These are phyloP conservation scores for Candida germanica DNA, from an alignment of 805 yeast species.

Conservation along the genomic window DNA sequence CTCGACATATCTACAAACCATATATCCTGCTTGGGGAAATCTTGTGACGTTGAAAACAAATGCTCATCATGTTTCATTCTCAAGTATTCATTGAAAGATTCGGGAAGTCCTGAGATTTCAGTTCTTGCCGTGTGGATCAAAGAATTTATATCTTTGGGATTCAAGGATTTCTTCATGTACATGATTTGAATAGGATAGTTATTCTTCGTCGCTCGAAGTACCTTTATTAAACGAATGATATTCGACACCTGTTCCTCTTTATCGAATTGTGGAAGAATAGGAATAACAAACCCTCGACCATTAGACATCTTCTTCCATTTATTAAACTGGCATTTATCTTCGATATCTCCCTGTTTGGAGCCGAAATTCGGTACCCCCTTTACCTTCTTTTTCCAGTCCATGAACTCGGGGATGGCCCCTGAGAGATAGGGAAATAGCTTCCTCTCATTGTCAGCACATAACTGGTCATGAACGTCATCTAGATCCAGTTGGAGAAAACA, in stretches of 20 bases:
- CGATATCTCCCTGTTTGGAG: not conserved
- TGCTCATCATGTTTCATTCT: conserved; percentile 2
- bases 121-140: conserved; percentile 16
- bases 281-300: conserved; percentile 33
- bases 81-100: conserved; percentile 8
- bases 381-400: conserved; percentile 14
- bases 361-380: conserved; percentile 14
- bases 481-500: conserved; percentile 16
- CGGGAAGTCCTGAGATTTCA: conserved; percentile 15
- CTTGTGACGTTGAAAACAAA: conserved; percentile 6
- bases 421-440: conserved; percentile 32
- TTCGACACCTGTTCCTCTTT: conserved; percentile 16
- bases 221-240: conserved; percentile 21
- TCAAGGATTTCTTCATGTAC: conserved; percentile 11
- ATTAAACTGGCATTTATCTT: conserved; percentile 14
- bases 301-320: conserved; percentile 13
- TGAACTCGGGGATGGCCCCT: conserved; percentile 19
- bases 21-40: conserved; percentile 22
- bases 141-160: conserved; percentile 11
- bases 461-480: conserved; percentile 1
- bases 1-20: conserved; percentile 26
- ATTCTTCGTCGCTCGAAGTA: conserved; percentile 25
- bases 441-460: conserved; percentile 14
- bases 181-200: conserved; percentile 29
- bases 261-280: conserved; percentile 18